Evolutionary conservation across 108 stramenopile species (phyloP).

Genomic region (Poteriospumella lacustris): DNA sequence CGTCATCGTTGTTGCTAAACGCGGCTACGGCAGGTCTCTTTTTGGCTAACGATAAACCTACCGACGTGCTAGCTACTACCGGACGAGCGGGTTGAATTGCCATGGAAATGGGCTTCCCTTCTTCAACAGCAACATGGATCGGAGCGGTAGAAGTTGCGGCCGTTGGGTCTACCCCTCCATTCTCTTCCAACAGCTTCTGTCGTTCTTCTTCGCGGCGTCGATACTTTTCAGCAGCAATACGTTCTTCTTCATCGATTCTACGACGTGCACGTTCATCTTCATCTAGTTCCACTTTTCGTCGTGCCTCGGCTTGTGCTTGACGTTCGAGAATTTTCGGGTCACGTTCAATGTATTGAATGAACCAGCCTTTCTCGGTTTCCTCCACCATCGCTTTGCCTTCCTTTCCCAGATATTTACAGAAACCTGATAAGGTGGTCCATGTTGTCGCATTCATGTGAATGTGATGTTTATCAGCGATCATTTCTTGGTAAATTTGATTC

Average conservation of each 20-base stretch:
- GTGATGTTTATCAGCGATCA: slow-evolving; percentile 87
- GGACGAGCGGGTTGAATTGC: slow-evolving; percentile 22
- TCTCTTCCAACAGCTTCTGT: not conserved
- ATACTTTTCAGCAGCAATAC: not conserved
- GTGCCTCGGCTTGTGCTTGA: slow-evolving; percentile 35
- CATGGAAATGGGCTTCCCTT: slow-evolving; percentile 24
- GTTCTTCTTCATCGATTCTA: not conserved
- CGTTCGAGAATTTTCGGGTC: slow-evolving; percentile 58
- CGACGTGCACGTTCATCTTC: slow-evolving; percentile 46
- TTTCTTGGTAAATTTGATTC: slow-evolving; percentile 94
- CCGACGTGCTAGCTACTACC: slow-evolving; percentile 25
- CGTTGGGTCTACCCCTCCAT: slow-evolving; percentile 34
- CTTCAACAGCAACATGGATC: slow-evolving; percentile 3
- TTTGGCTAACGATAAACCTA: no score
- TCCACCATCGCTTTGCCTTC: slow-evolving; percentile 80
- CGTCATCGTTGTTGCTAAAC: slow-evolving; percentile 13
- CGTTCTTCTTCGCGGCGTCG: not conserved
- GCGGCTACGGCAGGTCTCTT: not conserved
- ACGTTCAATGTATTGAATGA: slow-evolving; percentile 85
- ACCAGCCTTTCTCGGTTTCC: slow-evolving; percentile 95
- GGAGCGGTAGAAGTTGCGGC: slow-evolving; percentile 34
- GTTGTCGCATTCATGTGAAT: slow-evolving; percentile 97
- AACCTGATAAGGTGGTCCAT: slow-evolving; percentile 85
- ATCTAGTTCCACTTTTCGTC: slow-evolving; percentile 42
- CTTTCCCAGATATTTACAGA: slow-evolving; percentile 93